These are phyloP conservation scores for Jamesozyma lodderae DNA, from an alignment of 805 yeast species.

Conservation along the genomic window DNA sequence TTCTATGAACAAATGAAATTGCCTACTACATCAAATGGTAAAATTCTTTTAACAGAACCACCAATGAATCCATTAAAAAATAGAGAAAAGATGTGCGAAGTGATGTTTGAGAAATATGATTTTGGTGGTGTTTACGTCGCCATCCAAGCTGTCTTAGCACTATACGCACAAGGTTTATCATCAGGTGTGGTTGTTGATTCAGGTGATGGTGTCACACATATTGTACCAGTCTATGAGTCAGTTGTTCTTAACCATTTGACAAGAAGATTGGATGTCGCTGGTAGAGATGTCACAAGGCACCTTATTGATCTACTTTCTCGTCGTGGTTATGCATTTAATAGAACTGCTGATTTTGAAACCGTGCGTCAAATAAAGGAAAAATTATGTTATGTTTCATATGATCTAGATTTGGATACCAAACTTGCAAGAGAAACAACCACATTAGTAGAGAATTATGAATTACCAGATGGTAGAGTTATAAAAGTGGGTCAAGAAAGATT, in stretches of 20 bases:
- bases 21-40: constrained; percentile 64
- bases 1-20: constrained; percentile 84
- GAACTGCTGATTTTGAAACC: constrained; percentile 98
- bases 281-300: constrained; percentile 96
- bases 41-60: constrained; percentile 88
- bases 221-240: constrained; percentile 95
- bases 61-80: constrained; percentile 94
- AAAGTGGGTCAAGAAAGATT: constrained; percentile 93
- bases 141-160: constrained; percentile 94
- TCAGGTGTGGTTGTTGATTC: constrained; percentile 98
- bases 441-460: constrained; percentile 79
- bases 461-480: constrained; percentile 94
- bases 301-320: constrained; percentile 83
- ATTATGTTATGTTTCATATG: constrained; percentile 90
- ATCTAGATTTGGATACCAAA: constrained; percentile 79
- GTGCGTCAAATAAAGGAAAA: constrained; percentile 97
- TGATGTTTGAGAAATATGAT: constrained; percentile 86
- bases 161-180: constrained; percentile 92
- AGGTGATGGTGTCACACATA: constrained; percentile 90
- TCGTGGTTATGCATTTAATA: constrained; percentile 94
- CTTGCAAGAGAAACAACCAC: constrained; percentile 93
- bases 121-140: constrained; percentile 94
- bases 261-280: constrained; percentile 90
- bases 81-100: constrained; percentile 87
- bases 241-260: constrained; percentile 94